Conservation (phyloP, 495 filamentous ascomycete genomes). For the Cudoniella acicularis region DNA sequence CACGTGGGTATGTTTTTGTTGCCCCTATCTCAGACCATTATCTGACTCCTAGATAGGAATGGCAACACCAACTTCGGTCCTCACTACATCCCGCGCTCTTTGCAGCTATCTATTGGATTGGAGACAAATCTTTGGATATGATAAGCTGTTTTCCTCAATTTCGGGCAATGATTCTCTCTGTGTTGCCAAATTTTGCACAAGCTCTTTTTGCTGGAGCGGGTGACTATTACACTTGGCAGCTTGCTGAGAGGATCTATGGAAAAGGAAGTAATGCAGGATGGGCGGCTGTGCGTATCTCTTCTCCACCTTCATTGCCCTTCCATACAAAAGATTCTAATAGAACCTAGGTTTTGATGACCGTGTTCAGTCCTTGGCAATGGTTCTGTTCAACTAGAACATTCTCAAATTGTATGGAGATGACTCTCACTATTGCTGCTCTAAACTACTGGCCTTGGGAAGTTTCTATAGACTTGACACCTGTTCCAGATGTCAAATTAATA, state of each 20-base stretch:
- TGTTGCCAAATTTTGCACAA: slow-evolving; percentile 72
- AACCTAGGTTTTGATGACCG: slow-evolving; percentile 66
- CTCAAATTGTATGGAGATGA: slow-evolving; percentile 90
- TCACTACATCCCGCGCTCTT: slow-evolving; percentile 89
- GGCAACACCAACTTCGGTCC: slow-evolving; percentile 83
- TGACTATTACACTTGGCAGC: slow-evolving; percentile 87
- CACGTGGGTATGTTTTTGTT: slow-evolving; percentile 73
- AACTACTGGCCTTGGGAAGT: slow-evolving; percentile 82
- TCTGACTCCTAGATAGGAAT: slow-evolving; percentile 63
- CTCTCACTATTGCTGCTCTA: slow-evolving; percentile 75
- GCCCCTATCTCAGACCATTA: background rate
- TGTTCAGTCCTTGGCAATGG: slow-evolving; percentile 93
- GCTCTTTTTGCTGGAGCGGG: slow-evolving; percentile 70
- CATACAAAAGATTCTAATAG: background rate
- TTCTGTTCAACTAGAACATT: slow-evolving; percentile 91
- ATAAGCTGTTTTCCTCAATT: slow-evolving; percentile 44
- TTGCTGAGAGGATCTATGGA: slow-evolving; percentile 73
- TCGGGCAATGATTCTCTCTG: slow-evolving; percentile 61
- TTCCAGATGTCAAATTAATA: background rate
- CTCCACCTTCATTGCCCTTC: background rate
- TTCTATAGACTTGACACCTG: slow-evolving; percentile 20
- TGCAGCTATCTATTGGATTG: slow-evolving; percentile 66
- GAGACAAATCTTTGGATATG: slow-evolving; percentile 47
- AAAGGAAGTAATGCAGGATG: slow-evolving; percentile 56
- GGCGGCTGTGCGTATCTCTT: slow-evolving; percentile 55